Percentiles rank a stretch among this genome's conserved stretches.
These are phyloP conservation scores for Vitis hybrid DNA, from an alignment of 177 flowering plant species.

Conservation along the genomic window DNA sequence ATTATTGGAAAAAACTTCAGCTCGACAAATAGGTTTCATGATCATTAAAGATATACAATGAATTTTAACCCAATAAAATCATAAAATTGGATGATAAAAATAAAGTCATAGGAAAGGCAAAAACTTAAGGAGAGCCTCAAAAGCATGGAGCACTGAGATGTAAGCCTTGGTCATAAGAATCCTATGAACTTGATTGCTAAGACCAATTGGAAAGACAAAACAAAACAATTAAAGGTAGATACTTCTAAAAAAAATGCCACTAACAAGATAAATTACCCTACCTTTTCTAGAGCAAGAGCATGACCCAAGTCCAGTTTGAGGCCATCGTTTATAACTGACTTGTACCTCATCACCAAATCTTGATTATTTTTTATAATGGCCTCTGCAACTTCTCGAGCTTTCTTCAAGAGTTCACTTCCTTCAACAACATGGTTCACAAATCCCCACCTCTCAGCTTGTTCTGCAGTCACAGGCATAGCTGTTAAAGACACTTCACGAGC, in stretches of 20 bases:
- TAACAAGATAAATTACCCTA: slow-evolving; percentile 12
- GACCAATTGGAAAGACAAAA: background rate
- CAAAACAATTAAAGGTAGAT: background rate
- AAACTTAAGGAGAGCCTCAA: background rate
- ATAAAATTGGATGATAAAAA: too few relatives aligned
- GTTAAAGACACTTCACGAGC: slow-evolving; percentile 86
- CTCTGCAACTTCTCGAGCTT: slow-evolving; percentile 78
- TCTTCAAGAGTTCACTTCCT: slow-evolving; percentile 58
- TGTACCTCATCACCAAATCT: slow-evolving; percentile 79
- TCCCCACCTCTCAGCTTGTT: slow-evolving; percentile 79
- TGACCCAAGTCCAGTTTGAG: slow-evolving; percentile 61
- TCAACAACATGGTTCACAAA: slow-evolving; percentile 86
- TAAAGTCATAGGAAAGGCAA: background rate
- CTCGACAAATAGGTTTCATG: too few relatives aligned
- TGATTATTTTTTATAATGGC: slow-evolving; percentile 75
- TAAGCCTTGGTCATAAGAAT: too few relatives aligned
- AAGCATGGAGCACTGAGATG: background rate
- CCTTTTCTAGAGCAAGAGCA: slow-evolving; percentile 89
- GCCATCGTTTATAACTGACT: slow-evolving; percentile 85
- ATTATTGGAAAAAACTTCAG: too few relatives aligned
- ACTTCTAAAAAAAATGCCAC: background rate
- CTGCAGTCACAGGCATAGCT: slow-evolving; percentile 72
- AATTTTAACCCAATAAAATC: too few relatives aligned
- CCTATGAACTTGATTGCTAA: background rate
- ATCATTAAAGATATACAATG: too few relatives aligned